Percentiles rank a stretch among this genome's conserved stretches.
These are phyloP conservation scores for Dipodascus albidus DNA, from an alignment of 805 yeast species.

Conservation along the genomic window DNA sequence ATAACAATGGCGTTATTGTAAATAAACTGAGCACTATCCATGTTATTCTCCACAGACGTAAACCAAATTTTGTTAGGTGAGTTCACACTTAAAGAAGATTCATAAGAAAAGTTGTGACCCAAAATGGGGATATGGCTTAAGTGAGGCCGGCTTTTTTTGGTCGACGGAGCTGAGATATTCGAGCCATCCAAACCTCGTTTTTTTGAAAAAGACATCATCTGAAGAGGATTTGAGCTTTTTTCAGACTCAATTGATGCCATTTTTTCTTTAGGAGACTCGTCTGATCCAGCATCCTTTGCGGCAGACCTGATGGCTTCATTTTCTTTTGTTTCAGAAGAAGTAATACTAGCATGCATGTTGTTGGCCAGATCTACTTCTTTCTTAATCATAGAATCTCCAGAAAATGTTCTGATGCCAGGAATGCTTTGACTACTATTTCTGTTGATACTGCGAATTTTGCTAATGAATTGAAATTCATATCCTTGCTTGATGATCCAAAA, in stretches of 20 bases:
- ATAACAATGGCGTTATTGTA: neutral
- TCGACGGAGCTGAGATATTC: neutral
- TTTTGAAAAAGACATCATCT: neutral
- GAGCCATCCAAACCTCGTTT: neutral
- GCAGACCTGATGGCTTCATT: no score
- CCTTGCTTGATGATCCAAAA: constrained; percentile 89
- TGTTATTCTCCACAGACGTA: neutral
- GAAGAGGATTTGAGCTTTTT: neutral
- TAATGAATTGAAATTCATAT: constrained; percentile 67
- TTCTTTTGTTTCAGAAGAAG: neutral
- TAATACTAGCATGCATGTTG: neutral
- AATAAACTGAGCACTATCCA: neutral
- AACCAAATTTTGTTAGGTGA: neutral
- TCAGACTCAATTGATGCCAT: no score
- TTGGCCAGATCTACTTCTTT: neutral
- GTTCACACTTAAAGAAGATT: neutral
- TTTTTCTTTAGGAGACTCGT: no score
- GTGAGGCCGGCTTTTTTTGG: neutral
- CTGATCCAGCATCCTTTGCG: no score
- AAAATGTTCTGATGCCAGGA: neutral
- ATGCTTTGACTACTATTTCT: neutral
- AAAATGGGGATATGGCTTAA: neutral
- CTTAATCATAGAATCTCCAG: neutral
- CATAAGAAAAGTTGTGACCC: neutral
- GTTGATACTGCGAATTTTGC: constrained; percentile 13